Base-by-base conservation (phyloP, 106 monocot species). In the Dioscorea dumetorum region DNA sequence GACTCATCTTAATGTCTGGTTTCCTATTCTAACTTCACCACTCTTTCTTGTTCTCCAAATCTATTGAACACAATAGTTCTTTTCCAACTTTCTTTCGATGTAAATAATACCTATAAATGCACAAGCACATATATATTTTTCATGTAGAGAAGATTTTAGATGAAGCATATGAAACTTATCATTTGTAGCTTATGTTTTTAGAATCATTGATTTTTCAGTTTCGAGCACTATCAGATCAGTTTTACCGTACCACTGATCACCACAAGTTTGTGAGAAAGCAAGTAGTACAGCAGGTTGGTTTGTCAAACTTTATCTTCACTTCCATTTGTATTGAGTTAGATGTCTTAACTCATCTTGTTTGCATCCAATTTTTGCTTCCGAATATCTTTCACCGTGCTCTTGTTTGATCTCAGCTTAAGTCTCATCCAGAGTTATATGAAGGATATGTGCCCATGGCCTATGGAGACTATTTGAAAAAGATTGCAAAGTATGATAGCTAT, bases 371-470 rank as follows among this genome's bases (percentile, higher is more conserved):
- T 52, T 16, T 67, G 3, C 19, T 33, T 8, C 34, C 12, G n/a
- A 41, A 8, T 41, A 41, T 41, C 41, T 8, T 41, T 41, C 41
- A 41, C 41, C 6, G 41, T 41, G 41, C 41, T 41, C 41, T 41
- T 41, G 41, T 64, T 58, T 12, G 63, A 34, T 71, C 50, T 65
- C 90, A 94, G 94, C 87, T 94, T 35, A 74, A 74, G 41, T 82
- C 75, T 16, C 75, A 86, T 33, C 79, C 77, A 48, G 80, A 87
- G 24, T 76, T 78, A 18, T 90, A 94, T 49, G 80, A 90, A 48
- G 94, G 90, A 78, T 94, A 94, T 80, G 90, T 94, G 67, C 84
- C 94, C 33, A 94, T 94, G 94, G 75, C 77, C 19, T 94, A 87
- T 72, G 70, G 50, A 23, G 94, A 90, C 5, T 94, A 94, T 80